phyloP scores from a whole-genome alignment of 768 basidiomycete genomes.

The Lentinula detonsa region DNA sequence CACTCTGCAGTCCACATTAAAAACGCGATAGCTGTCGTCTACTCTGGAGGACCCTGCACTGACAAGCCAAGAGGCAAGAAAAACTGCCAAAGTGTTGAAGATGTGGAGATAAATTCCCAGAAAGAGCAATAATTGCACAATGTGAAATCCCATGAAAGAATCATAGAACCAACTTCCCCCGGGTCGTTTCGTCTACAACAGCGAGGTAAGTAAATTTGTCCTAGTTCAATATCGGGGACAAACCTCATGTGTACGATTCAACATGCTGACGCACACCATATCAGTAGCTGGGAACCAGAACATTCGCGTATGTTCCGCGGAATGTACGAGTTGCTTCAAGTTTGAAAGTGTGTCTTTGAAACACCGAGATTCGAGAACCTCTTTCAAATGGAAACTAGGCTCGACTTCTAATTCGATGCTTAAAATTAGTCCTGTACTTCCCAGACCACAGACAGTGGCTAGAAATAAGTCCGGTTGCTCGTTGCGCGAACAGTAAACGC shows the following conservation, averaged over 20 bases:
- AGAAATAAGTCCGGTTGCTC: slow-evolving; percentile 73
- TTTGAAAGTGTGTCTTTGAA: slow-evolving; percentile 59
- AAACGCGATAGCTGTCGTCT: slow-evolving; percentile 77
- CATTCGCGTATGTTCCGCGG: slow-evolving; percentile 85
- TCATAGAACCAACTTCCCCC: slow-evolving; percentile 64
- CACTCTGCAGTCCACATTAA: slow-evolving; percentile 92
- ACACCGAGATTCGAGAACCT: slow-evolving; percentile 52
- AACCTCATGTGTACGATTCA: slow-evolving; percentile 71
- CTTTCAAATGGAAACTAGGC: slow-evolving; percentile 74
- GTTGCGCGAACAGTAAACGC: slow-evolving; percentile 58
- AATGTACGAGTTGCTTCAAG: slow-evolving; percentile 47
- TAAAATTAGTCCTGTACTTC: slow-evolving; percentile 84
- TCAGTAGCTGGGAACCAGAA: slow-evolving; percentile 94
- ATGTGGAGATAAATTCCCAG: slow-evolving; percentile 57
- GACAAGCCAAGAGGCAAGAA: slow-evolving; percentile 65
- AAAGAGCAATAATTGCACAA: slow-evolving; percentile 81
- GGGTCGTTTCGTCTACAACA: slow-evolving; percentile 43
- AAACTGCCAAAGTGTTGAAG: slow-evolving; percentile 59
- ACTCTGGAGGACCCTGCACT: slow-evolving; percentile 49
- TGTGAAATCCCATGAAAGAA: slow-evolving; percentile 69
- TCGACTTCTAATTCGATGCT: slow-evolving; percentile 75
- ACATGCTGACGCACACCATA: slow-evolving; percentile 61
- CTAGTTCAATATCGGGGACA: slow-evolving; percentile 6
- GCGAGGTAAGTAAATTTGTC: not conserved
- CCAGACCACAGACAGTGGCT: slow-evolving; percentile 88